A percentile compares a stretch with the other conserved stretches of the same genome.
Evolutionary conservation across 345 rosid genomes (phyloP).

Genomic region (Rhizophora apiculata): DNA sequence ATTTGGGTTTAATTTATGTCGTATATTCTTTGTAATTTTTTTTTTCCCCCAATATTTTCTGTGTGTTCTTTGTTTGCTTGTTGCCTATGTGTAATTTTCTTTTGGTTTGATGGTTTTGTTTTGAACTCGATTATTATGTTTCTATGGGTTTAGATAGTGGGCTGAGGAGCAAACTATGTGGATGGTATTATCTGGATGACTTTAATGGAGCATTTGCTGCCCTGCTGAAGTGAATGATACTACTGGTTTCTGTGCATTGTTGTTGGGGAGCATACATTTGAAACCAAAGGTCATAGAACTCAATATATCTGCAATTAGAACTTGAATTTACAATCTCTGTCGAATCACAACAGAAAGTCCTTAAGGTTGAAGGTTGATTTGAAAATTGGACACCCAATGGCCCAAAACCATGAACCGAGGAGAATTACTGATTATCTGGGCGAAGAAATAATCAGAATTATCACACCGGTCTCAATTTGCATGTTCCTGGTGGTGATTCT

Average conservation of each 20-base stretch:
- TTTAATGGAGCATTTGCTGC: conserved; percentile 3
- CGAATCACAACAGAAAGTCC: too few relatives aligned
- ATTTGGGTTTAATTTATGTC: neutral
- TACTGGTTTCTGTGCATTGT: neutral
- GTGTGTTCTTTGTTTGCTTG: neutral
- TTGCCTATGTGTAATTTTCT: neutral
- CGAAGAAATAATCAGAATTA: conserved; percentile 78
- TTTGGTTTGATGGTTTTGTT: neutral
- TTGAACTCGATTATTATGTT: neutral
- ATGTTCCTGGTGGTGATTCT: conserved; percentile 80
- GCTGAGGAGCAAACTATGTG: too few relatives aligned
- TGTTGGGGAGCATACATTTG: neutral
- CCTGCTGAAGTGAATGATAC: neutral
- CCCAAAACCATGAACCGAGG: conserved; percentile 54
- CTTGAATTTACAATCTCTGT: too few relatives aligned
- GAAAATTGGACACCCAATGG: conserved; percentile 40
- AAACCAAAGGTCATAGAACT: conserved; percentile 1
- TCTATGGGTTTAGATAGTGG: neutral
- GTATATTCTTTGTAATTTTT: neutral
- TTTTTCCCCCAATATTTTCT: neutral
- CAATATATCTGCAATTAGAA: neutral
- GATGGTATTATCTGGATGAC: neutral
- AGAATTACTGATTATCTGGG: conserved; percentile 60
- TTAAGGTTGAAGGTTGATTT: conserved; percentile 22
- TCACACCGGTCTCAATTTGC: conserved; percentile 85